Evolutionary conservation across 331 rosid species (phyloP).

Genomic region (Malus hybrid): DNA sequence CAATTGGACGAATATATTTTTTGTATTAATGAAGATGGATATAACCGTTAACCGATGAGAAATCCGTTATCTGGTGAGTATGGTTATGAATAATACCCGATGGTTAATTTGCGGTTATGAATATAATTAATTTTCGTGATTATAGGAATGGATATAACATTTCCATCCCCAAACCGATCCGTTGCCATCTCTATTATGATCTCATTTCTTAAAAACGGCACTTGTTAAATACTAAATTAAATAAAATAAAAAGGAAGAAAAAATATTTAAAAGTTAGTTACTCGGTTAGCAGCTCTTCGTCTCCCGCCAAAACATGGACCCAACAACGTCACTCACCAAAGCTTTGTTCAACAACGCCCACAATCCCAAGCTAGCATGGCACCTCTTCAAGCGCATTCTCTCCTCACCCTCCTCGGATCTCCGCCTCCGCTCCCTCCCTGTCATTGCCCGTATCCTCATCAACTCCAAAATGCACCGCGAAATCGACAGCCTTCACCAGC

Average conservation of each 20-base stretch:
- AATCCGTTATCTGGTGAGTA: too few relatives aligned
- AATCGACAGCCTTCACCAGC: conserved; percentile 40
- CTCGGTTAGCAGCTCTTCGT: not conserved
- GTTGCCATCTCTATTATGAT: too few relatives aligned
- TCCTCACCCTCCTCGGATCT: conserved; percentile 19
- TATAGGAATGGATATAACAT: not conserved
- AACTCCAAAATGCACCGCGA: conserved; percentile 46
- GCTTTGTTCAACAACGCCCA: conserved; percentile 40
- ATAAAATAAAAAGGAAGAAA: too few relatives aligned
- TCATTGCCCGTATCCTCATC: conserved; percentile 46
- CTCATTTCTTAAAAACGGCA: too few relatives aligned
- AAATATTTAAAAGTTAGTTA: not conserved
- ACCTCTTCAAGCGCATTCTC: conserved; percentile 53
- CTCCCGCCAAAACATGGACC: conserved; percentile 30
- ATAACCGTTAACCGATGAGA: too few relatives aligned
- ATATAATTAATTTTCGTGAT: too few relatives aligned
- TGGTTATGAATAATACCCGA: too few relatives aligned
- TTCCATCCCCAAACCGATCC: too few relatives aligned
- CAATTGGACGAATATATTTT: too few relatives aligned
- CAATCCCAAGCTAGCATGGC: conserved; percentile 79
- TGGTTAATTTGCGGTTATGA: too few relatives aligned
- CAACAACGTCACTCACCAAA: conserved; percentile 28
- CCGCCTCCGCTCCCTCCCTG: conserved; percentile 31
- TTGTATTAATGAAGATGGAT: too few relatives aligned
- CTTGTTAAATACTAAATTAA: too few relatives aligned